These are phyloP conservation scores for Peronospora belbahrii DNA, from an alignment of 352 stramenopile genomes.

Conservation along the genomic window DNA sequence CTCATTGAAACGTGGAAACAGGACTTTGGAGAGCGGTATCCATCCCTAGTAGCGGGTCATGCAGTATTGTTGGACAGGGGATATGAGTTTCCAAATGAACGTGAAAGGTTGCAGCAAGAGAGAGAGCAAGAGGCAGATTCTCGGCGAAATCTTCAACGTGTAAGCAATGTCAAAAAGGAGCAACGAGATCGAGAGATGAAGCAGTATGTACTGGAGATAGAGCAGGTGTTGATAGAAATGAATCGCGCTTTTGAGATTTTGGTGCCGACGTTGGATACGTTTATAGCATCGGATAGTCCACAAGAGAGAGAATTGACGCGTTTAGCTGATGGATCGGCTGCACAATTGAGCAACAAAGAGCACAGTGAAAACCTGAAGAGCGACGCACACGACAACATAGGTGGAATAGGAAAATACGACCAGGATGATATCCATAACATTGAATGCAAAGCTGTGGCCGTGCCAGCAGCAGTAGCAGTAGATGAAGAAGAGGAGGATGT, in stretches of 20 bases:
- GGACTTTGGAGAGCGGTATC: conserved; percentile 49
- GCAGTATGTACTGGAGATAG: conserved; percentile 48
- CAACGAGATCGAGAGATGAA: conserved; percentile 43
- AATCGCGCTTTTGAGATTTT: conserved; percentile 70
- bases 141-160: conserved; percentile 12
- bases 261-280: conserved; percentile 62
- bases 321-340: neutral
- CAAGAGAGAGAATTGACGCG: neutral
- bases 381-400: neutral
- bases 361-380: neutral
- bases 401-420: neutral
- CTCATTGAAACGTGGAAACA: conserved; percentile 61
- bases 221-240: conserved; percentile 58
- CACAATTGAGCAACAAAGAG: neutral
- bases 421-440: conserved; percentile 14
- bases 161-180: conserved; percentile 21
- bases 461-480: neutral
- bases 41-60: conserved; percentile 44
- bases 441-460: conserved; percentile 22
- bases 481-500: conserved; percentile 11
- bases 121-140: conserved; percentile 5
- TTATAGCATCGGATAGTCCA: conserved; percentile 21
- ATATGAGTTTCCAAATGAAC: conserved; percentile 42
- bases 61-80: conserved; percentile 37
- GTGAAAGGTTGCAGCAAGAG: conserved; percentile 20